phyloP scores from a whole-genome alignment of 192 early-diverging fungal species.

The Rhizoclosmatium globosum region DNA sequence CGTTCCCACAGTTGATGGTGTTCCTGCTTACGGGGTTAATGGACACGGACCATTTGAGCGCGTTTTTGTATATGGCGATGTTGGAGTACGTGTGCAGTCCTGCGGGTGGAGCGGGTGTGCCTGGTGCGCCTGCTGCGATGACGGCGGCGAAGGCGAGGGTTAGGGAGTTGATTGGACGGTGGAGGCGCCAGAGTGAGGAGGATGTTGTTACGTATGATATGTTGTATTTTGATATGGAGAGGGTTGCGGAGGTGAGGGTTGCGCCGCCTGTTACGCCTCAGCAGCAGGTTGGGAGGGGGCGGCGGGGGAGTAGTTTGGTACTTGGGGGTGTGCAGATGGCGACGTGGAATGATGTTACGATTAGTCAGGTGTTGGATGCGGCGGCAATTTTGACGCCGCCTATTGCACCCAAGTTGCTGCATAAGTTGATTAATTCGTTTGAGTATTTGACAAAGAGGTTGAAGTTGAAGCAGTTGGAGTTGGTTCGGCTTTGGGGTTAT shows the following conservation, averaged over 20 bases:
- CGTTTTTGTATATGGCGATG: constrained; percentile 61
- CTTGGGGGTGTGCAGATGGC: neutral
- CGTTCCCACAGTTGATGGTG: constrained; percentile 45
- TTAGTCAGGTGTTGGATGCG: constrained; percentile 47
- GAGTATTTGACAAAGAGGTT: constrained; percentile 54
- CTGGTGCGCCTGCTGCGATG: neutral
- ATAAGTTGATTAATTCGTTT: constrained; percentile 61
- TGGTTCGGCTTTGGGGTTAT: constrained; percentile 58
- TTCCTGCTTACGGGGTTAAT: constrained; percentile 57
- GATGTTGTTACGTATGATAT: constrained; percentile 39
- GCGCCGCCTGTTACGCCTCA: neutral
- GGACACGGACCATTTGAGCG: constrained; percentile 61
- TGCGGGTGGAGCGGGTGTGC: neutral
- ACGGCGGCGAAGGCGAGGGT: constrained; percentile 18
- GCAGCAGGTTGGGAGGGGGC: neutral
- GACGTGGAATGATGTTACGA: neutral
- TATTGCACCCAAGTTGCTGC: constrained; percentile 48
- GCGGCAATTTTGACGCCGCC: constrained; percentile 48
- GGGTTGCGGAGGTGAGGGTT: neutral
- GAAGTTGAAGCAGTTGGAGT: constrained; percentile 58
- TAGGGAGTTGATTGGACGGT: constrained; percentile 33
- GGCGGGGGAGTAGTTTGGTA: neutral
- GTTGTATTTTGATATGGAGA: constrained; percentile 29
- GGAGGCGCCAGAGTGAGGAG: constrained; percentile 26
- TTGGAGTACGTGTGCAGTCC: constrained; percentile 37